These are phyloP conservation scores for Xylariomycetidae sp. DNA, from an alignment of 2,329 filamentous ascomycete species.

Conservation along the genomic window DNA sequence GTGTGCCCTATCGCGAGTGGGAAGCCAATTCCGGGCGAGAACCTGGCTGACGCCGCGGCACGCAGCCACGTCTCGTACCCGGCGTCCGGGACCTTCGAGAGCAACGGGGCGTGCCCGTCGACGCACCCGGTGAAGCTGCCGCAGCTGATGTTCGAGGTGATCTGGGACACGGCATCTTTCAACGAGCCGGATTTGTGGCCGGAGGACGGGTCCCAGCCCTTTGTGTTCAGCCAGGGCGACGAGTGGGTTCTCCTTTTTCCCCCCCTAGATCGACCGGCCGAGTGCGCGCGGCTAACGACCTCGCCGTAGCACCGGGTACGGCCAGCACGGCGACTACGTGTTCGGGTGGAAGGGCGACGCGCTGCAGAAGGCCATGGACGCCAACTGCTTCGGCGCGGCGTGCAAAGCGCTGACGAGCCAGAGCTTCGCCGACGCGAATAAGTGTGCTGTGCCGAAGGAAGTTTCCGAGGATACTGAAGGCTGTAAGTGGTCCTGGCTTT, in stretches of 20 bases:
- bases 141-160: conserved; percentile 56
- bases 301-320: conserved; percentile 3
- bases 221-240: conserved; percentile 17
- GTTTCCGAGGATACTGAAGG: conserved; percentile 11
- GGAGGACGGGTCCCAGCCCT: conserved; percentile 21
- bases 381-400: conserved; percentile 10
- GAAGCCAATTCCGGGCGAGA: no score
- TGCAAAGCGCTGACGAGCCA: conserved; percentile 8
- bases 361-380: conserved; percentile 12
- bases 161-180: conserved; percentile 36
- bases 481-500: conserved; percentile 6
- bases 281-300: not conserved
- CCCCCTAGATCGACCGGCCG: not conserved
- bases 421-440: conserved; percentile 9
- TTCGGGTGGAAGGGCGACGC: conserved; percentile 14
- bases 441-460: conserved; percentile 7
- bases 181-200: conserved; percentile 22
- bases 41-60: conserved; percentile 40
- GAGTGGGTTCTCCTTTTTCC: conserved; percentile 7
- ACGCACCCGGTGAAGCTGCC: conserved; percentile 48
- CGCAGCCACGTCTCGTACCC: conserved; percentile 46
- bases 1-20: no score
- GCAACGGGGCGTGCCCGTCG: conserved; percentile 39
- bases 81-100: conserved; percentile 25
- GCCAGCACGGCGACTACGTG: conserved; percentile 14